Base-by-base conservation (phyloP, 1,284 basidiomycete species). In the Ganoderma boninense region DNA sequence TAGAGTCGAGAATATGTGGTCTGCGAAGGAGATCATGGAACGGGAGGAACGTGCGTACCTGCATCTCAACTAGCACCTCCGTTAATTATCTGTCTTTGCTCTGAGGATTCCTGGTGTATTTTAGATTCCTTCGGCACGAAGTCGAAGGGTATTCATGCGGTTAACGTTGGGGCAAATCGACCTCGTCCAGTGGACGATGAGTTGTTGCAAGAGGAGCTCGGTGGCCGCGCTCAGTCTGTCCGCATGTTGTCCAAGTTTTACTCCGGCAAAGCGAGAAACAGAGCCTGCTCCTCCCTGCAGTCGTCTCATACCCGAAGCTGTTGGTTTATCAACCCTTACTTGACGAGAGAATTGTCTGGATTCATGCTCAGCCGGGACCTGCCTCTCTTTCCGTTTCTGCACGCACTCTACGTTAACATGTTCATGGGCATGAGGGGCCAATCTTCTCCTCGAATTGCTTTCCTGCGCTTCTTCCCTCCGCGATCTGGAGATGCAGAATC, bases 11-110 rank as follows among this genome's bases (percentile, higher is more conserved):
- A 23, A 23, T 13, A 18, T 57, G 5, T 65, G 57, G 26, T 44
- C 67, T 16, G 71, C 64, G 20, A 64, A 64, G 29, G 62, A 38
- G 32, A 29, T 66, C 26, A 40, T 72, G 43, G 62, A 70, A 6
- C 46, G 35, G 14, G 68, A 72, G 42, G 68, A 67, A 32, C 38
- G 40, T 52, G n/a, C 46, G n/a, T 35, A 52, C 62, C 18, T 57
- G 54, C 2, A 57, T 57, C 29, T 29, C 29, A 35, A 35, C 5
- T 57, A 54, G 13, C 4, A 11, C 13, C 23, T 54, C 23, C 26
- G 6, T 23, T 11, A 23, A n/a, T 4, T 10, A 8, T 23, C n/a
- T 23, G n/a, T 49, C 10, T 26, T 54, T 11, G 46, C 20, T 20
- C n/a, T 23, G 23, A 16, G 49, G 23, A 14, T 14, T 4, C 11